Percentiles rank a stretch among this genome's conserved stretches.
Evolutionary conservation across 2,329 filamentous ascomycete species (phyloP).

Genomic region (Cladosporium velox): DNA sequence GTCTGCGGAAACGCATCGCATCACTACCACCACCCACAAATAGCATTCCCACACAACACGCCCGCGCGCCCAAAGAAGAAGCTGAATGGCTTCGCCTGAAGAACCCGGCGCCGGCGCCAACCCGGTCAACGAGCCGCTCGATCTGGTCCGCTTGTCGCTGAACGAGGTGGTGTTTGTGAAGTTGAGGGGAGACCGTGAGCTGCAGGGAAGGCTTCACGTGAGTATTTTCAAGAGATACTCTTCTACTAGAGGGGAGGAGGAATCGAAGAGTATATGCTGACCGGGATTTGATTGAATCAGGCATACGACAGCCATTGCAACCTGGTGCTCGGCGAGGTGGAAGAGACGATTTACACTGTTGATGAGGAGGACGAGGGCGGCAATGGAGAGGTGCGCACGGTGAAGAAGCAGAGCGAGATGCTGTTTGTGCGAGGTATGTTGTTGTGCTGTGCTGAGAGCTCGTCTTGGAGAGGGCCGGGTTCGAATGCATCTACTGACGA

Average conservation of each 20-base stretch:
- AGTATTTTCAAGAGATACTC: conserved; percentile 37
- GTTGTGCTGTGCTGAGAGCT: background rate
- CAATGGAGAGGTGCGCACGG: conserved; percentile 76
- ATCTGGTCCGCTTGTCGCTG: conserved; percentile 89
- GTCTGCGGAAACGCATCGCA: background rate
- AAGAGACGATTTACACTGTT: conserved; percentile 93
- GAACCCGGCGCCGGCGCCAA: conserved; percentile 56
- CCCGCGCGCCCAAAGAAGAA: background rate
- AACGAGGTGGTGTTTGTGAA: conserved; percentile 98
- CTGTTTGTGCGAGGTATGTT: conserved; percentile 87
- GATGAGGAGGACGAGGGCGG: conserved; percentile 84
- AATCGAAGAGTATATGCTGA: background rate
- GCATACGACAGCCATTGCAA: conserved; percentile 99
- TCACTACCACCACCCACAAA: background rate
- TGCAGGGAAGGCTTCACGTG: conserved; percentile 94
- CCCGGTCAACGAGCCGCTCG: conserved; percentile 81
- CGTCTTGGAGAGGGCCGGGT: background rate
- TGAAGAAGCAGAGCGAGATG: conserved; percentile 98
- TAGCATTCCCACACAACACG: background rate
- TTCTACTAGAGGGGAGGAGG: background rate
- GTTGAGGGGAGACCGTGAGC: conserved; percentile 89
- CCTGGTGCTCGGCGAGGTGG: conserved; percentile 89
- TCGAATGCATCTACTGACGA: no score
- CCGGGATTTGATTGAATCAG: conserved; percentile 49
- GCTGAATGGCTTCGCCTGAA: conserved; percentile 76